phyloP scores from a whole-genome alignment of 441 rosid genomes.

The Lepidium campestre region DNA sequence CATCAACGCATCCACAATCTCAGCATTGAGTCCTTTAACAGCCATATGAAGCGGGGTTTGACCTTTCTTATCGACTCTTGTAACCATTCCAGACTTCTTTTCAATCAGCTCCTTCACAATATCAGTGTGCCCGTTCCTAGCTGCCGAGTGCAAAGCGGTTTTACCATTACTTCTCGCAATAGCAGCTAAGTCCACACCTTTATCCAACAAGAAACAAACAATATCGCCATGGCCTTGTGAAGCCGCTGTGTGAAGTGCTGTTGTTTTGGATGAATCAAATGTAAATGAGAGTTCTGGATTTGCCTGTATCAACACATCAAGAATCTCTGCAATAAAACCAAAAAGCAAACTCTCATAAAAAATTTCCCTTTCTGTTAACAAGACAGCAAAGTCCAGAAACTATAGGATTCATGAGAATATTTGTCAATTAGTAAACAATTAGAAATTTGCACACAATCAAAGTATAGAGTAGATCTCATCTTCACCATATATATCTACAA shows the following conservation, averaged over 20 bases:
- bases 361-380: not conserved
- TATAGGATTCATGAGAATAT: not conserved
- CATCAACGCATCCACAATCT: slow-evolving; percentile 40
- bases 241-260: slow-evolving; percentile 57
- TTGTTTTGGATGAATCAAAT: slow-evolving; percentile 46
- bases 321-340: slow-evolving; percentile 39
- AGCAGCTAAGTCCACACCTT: slow-evolving; percentile 38
- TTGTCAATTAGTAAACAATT: not conserved
- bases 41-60: slow-evolving; percentile 67
- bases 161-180: slow-evolving; percentile 52
- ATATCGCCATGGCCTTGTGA: slow-evolving; percentile 48
- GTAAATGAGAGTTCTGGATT: slow-evolving; percentile 55
- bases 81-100: slow-evolving; percentile 37
- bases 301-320: slow-evolving; percentile 56
- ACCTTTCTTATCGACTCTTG: slow-evolving; percentile 49
- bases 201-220: slow-evolving; percentile 45
- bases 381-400: not conserved
- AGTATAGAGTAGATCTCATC: not conserved
- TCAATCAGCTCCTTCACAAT: slow-evolving; percentile 40
- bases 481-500: not conserved
- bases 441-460: not conserved
- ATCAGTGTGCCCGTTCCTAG: slow-evolving; percentile 53
- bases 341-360: not conserved
- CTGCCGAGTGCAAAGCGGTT: slow-evolving; percentile 56
- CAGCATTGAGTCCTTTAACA: slow-evolving; percentile 47